Base-by-base conservation (phyloP, 129 eudicot species). In the Flaveria bidentis region DNA sequence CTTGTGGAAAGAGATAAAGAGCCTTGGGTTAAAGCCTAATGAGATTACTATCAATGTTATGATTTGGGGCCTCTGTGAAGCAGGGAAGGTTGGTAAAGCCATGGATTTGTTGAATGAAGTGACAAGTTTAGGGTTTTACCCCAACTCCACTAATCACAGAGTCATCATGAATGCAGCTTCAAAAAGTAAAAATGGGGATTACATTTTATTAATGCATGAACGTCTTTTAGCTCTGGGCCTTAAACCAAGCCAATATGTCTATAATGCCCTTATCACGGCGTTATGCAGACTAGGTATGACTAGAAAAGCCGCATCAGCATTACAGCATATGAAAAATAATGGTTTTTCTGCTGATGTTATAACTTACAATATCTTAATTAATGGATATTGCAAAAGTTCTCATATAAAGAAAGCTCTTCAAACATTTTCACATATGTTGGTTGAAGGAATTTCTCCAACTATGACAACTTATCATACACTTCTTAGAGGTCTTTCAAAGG, bases 281-380 rank as follows among this genome's bases (percentile, higher is more conserved):
- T 86, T 95, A 72, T 95, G 97, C 73, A 84, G 90, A 52, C 89
- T 89, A 23, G 92, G 91, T 44, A 95, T 95, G 99, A 95, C 99
- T 17, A 84, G 85, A 51, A 89, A 83, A 82, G 97, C 97, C 78
- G 80, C 81, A 62, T 64, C 77, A 39, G 92, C 78, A 6, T 67
- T 95, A 71, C 83, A 86, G 25, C 85, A 86, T 36, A 95, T 95
- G 97, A 85, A 62, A 65, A 62, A 65, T 18, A 84, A 25, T 13
- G 95, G 97, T 9, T 87, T 95, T 76, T 69, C 83, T 56, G 87
- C 97, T 17, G 96, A 95, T 67, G 61, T 67, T 45, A 18, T 86
- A 74, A 91, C 96, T 69, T 95, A 89, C 76, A 95, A 95, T 74
- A 78, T 87, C 74, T 52, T 95, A 39, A 91, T 95, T 72, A 85